phyloP scores from a whole-genome alignment of 495 filamentous ascomycete species.

The Xylaria venustula region DNA sequence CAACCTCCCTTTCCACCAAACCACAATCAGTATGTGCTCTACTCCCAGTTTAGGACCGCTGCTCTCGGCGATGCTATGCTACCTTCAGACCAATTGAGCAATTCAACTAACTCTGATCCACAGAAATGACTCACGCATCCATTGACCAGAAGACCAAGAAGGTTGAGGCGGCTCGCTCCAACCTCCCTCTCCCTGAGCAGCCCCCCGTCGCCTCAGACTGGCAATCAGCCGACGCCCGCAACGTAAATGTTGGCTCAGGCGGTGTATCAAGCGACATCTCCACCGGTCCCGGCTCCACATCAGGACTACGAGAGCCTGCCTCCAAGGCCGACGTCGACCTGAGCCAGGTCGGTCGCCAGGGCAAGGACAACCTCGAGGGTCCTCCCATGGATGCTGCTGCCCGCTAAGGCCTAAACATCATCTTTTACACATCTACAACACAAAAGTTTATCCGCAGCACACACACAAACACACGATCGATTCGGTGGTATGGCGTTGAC shows the following conservation, averaged over 20 bases:
- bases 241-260: conserved; percentile 67
- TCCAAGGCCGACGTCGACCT: conserved; percentile 52
- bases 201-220: conserved; percentile 70
- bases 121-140: conserved; percentile 37
- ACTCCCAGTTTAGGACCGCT: neutral
- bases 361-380: conserved; percentile 49
- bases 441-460: neutral
- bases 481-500: neutral
- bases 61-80: too few relatives aligned
- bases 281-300: conserved; percentile 45
- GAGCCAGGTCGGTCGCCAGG: conserved; percentile 54
- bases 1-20: neutral
- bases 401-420: conserved; percentile 29
- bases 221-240: conserved; percentile 67
- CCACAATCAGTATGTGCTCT: conserved; percentile 1
- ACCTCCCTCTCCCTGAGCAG: conserved; percentile 76
- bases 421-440: neutral
- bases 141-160: conserved; percentile 50
- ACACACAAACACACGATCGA: neutral
- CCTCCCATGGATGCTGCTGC: conserved; percentile 52
- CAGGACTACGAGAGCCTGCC: conserved; percentile 61
- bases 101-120: neutral
- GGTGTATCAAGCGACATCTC: conserved; percentile 52
- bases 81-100: neutral
- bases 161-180: conserved; percentile 63